phyloP scores from a whole-genome alignment of 2,329 filamentous ascomycete genomes.

The Geosmithia flava region DNA sequence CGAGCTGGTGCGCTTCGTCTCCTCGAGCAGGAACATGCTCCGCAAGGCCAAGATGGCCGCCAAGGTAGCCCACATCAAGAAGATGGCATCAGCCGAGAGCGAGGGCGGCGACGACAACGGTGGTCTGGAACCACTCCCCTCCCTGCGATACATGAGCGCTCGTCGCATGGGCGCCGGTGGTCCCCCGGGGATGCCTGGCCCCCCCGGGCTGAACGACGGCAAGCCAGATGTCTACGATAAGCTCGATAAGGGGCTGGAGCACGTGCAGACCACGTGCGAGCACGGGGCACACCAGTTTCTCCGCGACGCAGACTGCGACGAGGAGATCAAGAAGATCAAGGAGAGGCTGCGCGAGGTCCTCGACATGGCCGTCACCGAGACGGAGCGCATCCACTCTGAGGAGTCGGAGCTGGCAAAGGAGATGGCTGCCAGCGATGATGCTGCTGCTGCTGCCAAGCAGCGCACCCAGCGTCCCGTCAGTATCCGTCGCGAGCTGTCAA shows the following conservation, averaged over 20 bases:
- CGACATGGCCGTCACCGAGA: constrained; percentile 46
- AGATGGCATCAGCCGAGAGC: constrained; percentile 45
- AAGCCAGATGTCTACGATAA: constrained; percentile 50
- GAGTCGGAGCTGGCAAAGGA: constrained; percentile 31
- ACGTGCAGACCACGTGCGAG: constrained; percentile 72
- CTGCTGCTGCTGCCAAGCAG: constrained; percentile 24
- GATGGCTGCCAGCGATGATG: constrained; percentile 20
- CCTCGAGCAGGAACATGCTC: constrained; percentile 68
- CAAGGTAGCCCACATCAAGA: constrained; percentile 54
- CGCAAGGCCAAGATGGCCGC: constrained; percentile 80
- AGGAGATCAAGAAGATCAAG: constrained; percentile 60
- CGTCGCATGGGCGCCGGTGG: constrained; percentile 18
- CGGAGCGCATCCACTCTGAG: constrained; percentile 41
- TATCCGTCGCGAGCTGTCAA: constrained; percentile 33
- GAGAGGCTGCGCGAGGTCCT: constrained; percentile 51
- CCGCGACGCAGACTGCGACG: constrained; percentile 74
- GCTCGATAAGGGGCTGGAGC: constrained; percentile 67
- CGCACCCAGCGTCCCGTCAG: constrained; percentile 39
- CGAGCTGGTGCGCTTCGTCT: constrained; percentile 69
- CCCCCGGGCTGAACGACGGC: constrained; percentile 8
- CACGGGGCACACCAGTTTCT: constrained; percentile 80
- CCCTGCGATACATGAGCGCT: constrained; percentile 25
- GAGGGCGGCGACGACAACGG: constrained; percentile 33
- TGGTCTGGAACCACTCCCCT: constrained; percentile 18
- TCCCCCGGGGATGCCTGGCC: constrained; percentile 10